phyloP scores from a whole-genome alignment of 2,329 filamentous ascomycete species.

The Pyrenochaeta sp. region DNA sequence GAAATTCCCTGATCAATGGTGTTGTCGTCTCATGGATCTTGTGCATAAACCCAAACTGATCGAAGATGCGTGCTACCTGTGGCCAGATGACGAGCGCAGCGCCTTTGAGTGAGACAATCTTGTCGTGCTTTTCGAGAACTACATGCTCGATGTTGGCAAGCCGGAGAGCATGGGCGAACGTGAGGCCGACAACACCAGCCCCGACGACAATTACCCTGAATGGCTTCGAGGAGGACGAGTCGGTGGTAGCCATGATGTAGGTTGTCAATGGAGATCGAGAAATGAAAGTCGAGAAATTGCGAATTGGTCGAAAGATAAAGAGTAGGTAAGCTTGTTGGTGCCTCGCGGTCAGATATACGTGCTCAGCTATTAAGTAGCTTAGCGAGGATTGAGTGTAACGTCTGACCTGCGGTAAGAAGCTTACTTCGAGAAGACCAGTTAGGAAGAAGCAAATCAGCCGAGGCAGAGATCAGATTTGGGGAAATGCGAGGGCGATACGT shows the following conservation, averaged over 20 bases:
- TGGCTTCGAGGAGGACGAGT: slow-evolving; percentile 8
- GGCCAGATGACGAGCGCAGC: slow-evolving; percentile 31
- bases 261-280: too few species aligned
- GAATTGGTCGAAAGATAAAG: background rate
- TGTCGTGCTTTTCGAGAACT: slow-evolving; percentile 29
- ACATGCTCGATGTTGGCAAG: slow-evolving; percentile 30
- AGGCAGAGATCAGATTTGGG: background rate
- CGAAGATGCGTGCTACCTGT: slow-evolving; percentile 26
- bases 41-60: slow-evolving; percentile 30
- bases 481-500: background rate
- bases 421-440: background rate
- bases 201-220: slow-evolving; percentile 27
- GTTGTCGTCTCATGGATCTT: slow-evolving; percentile 12
- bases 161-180: slow-evolving; percentile 27
- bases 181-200: slow-evolving; percentile 26
- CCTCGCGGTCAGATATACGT: background rate
- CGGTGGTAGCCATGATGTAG: slow-evolving; percentile 8
- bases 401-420: background rate
- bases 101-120: slow-evolving; percentile 27
- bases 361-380: background rate
- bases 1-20: slow-evolving; percentile 11
- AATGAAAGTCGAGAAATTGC: too few species aligned
- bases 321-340: background rate
- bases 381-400: too few species aligned
- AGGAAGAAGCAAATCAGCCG: background rate